phyloP scores from a whole-genome alignment of 1,139 yeast species.

The Saccharomyces uvarum region DNA sequence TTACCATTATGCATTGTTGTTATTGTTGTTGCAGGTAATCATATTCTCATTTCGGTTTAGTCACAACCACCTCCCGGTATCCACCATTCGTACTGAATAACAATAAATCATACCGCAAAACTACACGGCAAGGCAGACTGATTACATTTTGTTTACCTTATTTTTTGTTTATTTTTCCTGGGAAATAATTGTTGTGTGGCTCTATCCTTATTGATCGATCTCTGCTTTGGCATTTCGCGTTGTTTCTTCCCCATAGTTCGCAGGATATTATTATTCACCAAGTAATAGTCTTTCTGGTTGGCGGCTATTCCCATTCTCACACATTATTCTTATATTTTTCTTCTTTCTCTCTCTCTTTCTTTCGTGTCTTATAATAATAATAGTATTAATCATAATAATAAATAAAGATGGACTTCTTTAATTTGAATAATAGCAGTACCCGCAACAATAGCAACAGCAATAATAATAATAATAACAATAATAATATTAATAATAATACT shows the following conservation, averaged over 20 bases:
- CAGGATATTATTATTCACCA: neutral
- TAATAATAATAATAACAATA: neutral
- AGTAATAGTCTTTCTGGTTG: neutral
- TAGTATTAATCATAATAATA: neutral
- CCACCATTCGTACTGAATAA: neutral
- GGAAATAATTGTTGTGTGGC: neutral
- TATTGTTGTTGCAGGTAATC: neutral
- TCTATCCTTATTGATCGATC: neutral
- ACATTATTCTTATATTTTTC: neutral
- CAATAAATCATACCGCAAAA: neutral
- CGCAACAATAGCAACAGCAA: too few species aligned
- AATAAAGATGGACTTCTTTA: neutral
- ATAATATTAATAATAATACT: neutral
- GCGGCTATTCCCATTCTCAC: neutral
- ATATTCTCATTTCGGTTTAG: neutral
- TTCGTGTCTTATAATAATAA: constrained; percentile 1
- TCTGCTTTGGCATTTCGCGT: constrained; percentile 1
- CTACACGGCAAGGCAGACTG: neutral
- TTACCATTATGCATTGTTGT: neutral
- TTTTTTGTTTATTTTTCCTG: neutral
- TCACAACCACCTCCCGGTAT: neutral
- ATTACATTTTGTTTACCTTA: neutral
- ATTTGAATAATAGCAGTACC: neutral
- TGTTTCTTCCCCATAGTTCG: neutral
- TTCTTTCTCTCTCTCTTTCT: neutral